Conservation (phyloP, 2,329 filamentous ascomycete genomes). For the Fusarium succisae region DNA sequence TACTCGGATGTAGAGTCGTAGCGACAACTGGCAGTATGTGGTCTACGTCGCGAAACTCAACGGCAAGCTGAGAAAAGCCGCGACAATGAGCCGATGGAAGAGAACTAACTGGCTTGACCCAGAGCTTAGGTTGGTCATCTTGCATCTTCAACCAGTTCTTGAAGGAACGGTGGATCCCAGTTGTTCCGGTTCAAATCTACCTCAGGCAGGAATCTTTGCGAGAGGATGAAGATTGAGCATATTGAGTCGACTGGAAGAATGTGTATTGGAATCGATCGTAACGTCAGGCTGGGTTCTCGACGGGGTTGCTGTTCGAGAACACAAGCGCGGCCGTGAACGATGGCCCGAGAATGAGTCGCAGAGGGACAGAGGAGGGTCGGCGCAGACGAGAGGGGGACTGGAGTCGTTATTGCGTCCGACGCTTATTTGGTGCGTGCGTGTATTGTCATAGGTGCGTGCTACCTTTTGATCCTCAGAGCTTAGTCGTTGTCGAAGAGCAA, state of each 20-base stretch:
- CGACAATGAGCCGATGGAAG: no score
- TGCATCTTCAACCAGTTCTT: background rate
- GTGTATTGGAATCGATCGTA: background rate
- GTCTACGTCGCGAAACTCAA: background rate
- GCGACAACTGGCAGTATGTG: background rate
- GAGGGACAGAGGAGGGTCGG: background rate
- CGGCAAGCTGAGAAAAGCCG: background rate
- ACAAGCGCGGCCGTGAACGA: background rate
- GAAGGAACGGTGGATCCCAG: no score
- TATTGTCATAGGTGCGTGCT: background rate
- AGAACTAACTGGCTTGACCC: background rate
- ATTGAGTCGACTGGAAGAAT: accelerated
- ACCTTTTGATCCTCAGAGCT: accelerated
- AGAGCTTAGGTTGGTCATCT: background rate
- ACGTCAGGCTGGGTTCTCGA: no score
- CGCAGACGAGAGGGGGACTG: no score
- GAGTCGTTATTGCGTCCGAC: background rate
- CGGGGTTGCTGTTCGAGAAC: background rate
- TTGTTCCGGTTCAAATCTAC: background rate
- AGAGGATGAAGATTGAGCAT: background rate
- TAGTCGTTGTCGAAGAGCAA: background rate
- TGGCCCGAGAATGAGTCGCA: background rate
- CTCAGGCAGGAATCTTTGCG: no score
- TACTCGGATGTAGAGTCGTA: background rate
- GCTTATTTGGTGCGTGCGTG: background rate